Evolutionary conservation across 257 asterid genomes (phyloP).

Genomic region (Plectranthus barbatus): DNA sequence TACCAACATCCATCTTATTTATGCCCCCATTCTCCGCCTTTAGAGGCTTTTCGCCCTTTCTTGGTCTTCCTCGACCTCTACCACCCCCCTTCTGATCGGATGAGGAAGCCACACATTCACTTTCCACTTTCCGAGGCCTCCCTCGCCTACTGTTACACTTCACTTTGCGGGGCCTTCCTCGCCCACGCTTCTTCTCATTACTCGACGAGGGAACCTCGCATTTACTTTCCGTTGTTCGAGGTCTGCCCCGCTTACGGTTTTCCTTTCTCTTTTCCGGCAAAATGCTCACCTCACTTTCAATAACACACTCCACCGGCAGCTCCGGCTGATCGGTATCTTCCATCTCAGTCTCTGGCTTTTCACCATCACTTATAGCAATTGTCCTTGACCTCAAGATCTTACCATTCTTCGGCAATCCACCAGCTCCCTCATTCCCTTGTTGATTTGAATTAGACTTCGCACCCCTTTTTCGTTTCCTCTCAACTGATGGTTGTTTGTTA

Average conservation of each 20-base stretch:
- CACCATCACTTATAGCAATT: conserved; percentile 37
- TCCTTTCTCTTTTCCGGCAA: background rate
- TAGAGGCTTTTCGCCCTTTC: conserved; percentile 29
- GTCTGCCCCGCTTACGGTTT: conserved; percentile 35
- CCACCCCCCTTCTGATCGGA: background rate
- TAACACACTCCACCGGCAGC: too few species aligned
- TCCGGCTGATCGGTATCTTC: background rate
- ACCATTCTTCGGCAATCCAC: conserved; percentile 27
- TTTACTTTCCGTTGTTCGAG: background rate
- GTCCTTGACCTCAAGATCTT: conserved; percentile 13
- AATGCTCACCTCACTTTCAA: too few species aligned
- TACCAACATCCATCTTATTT: too few species aligned
- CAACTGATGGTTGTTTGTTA: too few species aligned
- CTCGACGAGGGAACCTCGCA: too few species aligned
- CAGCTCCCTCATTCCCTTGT: conserved; percentile 10
- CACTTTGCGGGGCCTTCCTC: conserved; percentile 1
- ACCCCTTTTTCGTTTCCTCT: too few species aligned
- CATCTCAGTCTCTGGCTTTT: conserved; percentile 27
- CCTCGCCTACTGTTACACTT: too few species aligned
- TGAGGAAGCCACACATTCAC: too few species aligned
- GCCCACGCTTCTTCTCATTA: conserved; percentile 2
- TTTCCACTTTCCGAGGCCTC: too few species aligned
- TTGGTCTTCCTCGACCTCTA: too few species aligned
- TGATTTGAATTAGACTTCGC: too few species aligned
- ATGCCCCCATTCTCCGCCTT: conserved; percentile 13